phyloP scores from a whole-genome alignment of 768 basidiomycete species.

The Myochromella boudieri region DNA sequence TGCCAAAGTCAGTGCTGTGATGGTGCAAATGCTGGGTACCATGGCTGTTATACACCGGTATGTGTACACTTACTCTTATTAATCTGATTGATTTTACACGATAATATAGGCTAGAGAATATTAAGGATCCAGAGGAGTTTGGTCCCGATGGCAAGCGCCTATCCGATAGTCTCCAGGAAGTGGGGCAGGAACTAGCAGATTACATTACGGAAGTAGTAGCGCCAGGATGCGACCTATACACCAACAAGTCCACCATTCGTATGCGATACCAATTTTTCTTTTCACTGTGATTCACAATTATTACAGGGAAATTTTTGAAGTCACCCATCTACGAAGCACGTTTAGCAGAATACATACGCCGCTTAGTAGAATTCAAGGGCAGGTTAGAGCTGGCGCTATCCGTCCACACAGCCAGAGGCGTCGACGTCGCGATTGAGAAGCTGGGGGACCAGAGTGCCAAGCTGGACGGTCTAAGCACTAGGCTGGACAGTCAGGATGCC shows the following conservation, averaged over 20 bases:
- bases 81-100: too few species aligned
- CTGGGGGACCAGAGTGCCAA: too few species aligned
- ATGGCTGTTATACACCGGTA: background rate
- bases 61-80: too few species aligned
- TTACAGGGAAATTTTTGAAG: background rate
- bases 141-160: background rate
- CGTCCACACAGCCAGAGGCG: background rate
- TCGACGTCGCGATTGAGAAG: background rate
- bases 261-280: background rate
- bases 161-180: background rate
- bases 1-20: background rate
- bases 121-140: background rate
- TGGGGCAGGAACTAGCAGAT: background rate
- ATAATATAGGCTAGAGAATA: background rate
- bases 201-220: background rate
- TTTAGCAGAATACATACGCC: background rate
- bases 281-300: background rate
- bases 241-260: background rate
- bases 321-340: background rate
- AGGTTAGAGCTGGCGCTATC: background rate
- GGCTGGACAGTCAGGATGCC: too few species aligned
- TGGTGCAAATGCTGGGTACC: background rate
- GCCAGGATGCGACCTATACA: background rate
- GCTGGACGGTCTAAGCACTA: too few species aligned
- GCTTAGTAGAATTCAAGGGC: background rate